Percentiles rank a stretch among this genome's conserved stretches.
phyloP scores from a whole-genome alignment of 2,329 filamentous ascomycete genomes.

The Fusarium tjaetaba region DNA sequence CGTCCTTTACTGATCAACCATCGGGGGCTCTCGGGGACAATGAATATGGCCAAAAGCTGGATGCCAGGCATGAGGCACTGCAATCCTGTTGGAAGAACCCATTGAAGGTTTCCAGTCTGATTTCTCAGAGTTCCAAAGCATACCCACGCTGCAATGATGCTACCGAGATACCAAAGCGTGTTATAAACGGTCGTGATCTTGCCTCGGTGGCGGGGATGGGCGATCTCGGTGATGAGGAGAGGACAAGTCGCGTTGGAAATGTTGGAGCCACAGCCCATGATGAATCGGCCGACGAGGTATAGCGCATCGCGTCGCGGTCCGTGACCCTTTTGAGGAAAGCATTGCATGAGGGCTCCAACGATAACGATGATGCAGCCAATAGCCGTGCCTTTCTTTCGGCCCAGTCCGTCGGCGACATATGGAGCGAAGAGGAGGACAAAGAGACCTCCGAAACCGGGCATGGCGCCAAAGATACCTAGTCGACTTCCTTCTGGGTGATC shows the following conservation, averaged over 20 bases:
- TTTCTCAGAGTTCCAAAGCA: constrained; percentile 34
- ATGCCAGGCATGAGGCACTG: constrained; percentile 39
- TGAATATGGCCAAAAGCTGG: constrained; percentile 32
- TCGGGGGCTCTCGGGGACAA: constrained; percentile 36
- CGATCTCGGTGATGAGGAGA: constrained; percentile 38
- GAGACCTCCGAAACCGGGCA: constrained; percentile 38
- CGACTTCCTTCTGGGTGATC: constrained; percentile 37
- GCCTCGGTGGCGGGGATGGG: constrained; percentile 37
- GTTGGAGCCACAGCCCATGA: constrained; percentile 40
- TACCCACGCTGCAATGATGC: constrained; percentile 36
- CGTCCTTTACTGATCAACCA: constrained; percentile 39
- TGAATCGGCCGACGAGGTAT: constrained; percentile 36
- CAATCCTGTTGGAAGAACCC: constrained; percentile 34
- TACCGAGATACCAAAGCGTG: constrained; percentile 39
- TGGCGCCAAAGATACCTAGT: constrained; percentile 40
- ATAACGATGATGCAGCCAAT: constrained; percentile 34
- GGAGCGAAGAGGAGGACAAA: constrained; percentile 41
- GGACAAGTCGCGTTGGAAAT: constrained; percentile 41
- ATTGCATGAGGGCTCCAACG: constrained; percentile 35
- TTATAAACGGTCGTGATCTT: constrained; percentile 40
- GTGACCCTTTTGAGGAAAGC: constrained; percentile 24
- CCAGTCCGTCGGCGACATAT: constrained; percentile 39
- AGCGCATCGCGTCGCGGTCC: constrained; percentile 25
- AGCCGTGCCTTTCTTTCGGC: constrained; percentile 37
- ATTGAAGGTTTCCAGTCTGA: constrained; percentile 30